Base-by-base conservation (phyloP, 768 basidiomycete species). In the Clathrus columnatus region DNA sequence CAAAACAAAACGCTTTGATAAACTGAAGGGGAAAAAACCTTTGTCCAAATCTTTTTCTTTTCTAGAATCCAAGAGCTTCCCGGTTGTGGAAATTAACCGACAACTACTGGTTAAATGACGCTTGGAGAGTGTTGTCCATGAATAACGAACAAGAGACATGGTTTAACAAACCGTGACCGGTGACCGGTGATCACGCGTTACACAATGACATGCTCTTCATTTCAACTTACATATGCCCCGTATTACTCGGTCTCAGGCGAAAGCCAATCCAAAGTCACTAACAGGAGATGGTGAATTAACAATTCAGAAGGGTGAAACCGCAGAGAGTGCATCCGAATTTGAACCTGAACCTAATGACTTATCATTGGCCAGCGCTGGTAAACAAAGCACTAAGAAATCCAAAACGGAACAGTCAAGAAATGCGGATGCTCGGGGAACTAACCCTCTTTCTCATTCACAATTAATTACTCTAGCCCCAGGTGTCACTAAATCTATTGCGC, bases 401-500 rank as follows among this genome's bases (percentile, higher is more conserved):
- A 27, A 32, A 55, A 51, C n/a, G 41, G 16, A 23, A 56, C 53
- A 41, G 57, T 4, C 50, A 56, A 41, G 29, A 36, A n/a, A 36
- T 11, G 10, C 36, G 36, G 7, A 36, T 36, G n/a, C 7, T n/a
- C 18, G 11, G 1, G 57, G 43, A 47, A 43, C n/a, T n/a, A 30
- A 21, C 26, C 21, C 29, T n/a, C 10, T 30, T 23, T 26, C 56
- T 43, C 54, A 53, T 18, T 26, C 32, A 21, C 36, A 44, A 16
- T 21, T 29, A 17, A 30, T 54, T 21, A 60, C 44, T 45, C 21
- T 44, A 30, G 54, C 51, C 24, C 57, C 52, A 48, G 46, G 45
- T 55, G 41, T 73, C 4, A 66, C 71, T 10, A 66, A 70, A 26
- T 62, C 70, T 11, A 64, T 72, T 0, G 75, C 73, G 59, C 72